A percentile compares a stretch with the other conserved stretches of the same genome.
These are phyloP conservation scores for Hansenula sp. DNA, from an alignment of 1,139 yeast genomes.

Conservation along the genomic window DNA sequence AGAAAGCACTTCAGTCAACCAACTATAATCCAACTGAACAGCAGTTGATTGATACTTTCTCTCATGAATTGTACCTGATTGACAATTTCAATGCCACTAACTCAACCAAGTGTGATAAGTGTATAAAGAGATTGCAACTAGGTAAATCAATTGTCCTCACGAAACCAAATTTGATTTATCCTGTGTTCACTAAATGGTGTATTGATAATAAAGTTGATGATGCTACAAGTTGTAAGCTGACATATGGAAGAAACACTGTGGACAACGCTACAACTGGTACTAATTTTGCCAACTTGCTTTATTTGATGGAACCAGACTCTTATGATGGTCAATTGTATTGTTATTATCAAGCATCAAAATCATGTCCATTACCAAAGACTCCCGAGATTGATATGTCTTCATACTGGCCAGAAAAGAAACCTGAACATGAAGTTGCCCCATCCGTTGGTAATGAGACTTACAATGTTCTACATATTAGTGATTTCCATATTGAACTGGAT, in stretches of 20 bases:
- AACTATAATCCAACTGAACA: neutral
- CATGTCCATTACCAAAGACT: slow-evolving; percentile 40
- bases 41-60: neutral
- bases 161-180: slow-evolving; percentile 39
- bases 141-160: slow-evolving; percentile 38
- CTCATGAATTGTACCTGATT: neutral
- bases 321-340: slow-evolving; percentile 53
- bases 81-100: slow-evolving; percentile 4
- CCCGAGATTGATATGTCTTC: slow-evolving; percentile 35
- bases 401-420: slow-evolving; percentile 39
- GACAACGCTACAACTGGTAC: slow-evolving; percentile 31
- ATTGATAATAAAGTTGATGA: slow-evolving; percentile 20
- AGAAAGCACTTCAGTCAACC: slow-evolving; percentile 2
- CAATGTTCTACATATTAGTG: slow-evolving; percentile 63
- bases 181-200: slow-evolving; percentile 41
- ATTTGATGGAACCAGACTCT: slow-evolving; percentile 41
- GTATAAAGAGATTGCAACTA: slow-evolving; percentile 35
- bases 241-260: slow-evolving; percentile 32
- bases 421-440: slow-evolving; percentile 30
- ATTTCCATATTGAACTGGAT: slow-evolving; percentile 57
- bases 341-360: slow-evolving; percentile 37
- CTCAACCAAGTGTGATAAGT: slow-evolving; percentile 31
- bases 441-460: slow-evolving; percentile 37
- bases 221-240: slow-evolving; percentile 25
- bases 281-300: slow-evolving; percentile 43